Percentiles rank a stretch among this genome's conserved stretches.
Conservation (phyloP, 2,329 filamentous ascomycete species). For the Didymellaceae sp. region DNA sequence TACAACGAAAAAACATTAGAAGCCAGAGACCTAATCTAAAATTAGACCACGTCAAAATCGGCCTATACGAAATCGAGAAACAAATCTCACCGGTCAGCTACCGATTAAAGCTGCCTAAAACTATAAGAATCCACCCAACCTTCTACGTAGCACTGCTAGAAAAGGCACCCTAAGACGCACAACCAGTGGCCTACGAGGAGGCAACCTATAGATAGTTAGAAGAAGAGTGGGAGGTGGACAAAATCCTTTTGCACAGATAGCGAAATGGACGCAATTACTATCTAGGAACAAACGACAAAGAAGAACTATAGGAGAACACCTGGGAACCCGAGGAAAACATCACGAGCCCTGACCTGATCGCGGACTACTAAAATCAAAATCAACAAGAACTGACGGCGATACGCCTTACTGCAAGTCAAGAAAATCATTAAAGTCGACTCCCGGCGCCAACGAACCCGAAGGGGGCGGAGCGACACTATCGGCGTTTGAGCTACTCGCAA, state of each 20-base stretch:
- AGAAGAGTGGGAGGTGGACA: constrained; percentile 1
- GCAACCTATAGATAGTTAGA: not conserved
- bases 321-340: constrained; percentile 13
- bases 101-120: not conserved
- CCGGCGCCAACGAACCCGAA: not conserved
- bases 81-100: not conserved
- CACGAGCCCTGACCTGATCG: constrained; percentile 11
- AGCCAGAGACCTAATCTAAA: constrained; percentile 3
- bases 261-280: constrained; percentile 10
- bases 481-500: not conserved
- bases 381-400: not conserved
- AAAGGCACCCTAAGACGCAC: not conserved
- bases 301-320: constrained; percentile 7
- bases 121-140: not conserved
- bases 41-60: not conserved
- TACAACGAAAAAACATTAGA: constrained; percentile 13
- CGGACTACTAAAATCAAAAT: constrained; percentile 6
- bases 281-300: constrained; percentile 1
- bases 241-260: not conserved
- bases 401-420: not conserved
- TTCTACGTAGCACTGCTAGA: not conserved
- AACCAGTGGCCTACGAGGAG: not conserved
- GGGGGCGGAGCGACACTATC: no score
- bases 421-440: constrained; percentile 1
- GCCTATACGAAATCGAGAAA: not conserved